Evolutionary conservation across 164 flowering plant species (phyloP), one percentile per base, ranked within the genome.

Genomic region (Stephania cephalantha): DNA sequence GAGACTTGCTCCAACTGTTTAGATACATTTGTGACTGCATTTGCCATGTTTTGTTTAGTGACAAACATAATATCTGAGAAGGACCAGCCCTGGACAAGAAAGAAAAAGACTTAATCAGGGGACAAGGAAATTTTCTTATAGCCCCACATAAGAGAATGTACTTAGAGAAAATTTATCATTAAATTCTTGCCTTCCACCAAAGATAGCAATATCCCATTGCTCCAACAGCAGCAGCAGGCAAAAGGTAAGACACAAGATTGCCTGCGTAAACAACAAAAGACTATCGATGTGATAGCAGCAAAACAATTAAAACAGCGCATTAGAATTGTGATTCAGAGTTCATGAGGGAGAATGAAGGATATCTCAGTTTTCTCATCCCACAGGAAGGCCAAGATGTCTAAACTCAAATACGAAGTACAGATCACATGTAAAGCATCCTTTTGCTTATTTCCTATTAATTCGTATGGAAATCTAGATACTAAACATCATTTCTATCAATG

Each of bases 131-230:
- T 50, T 20, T 17, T 22, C 10, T 46, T 15, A 68, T 68, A 25
- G 13, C 31, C 45, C 52, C 45, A 66, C 12, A 73, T 7, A 29
- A 12, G 67, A 66, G 61, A 31, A 69, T 20, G 53, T 25, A 48
- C 50, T 42, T 20, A 10, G 35, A 6, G 30, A 4, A 71, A 55
- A 63, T 70, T 55, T 48, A 5, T 20, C 61, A 12, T 67, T 73
- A 73, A 73, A 79, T 71, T 53, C 83, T 84, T 81, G 82, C 94
- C 95, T 93, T 93, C 97, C 95, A 93, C 95, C 94, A 86, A 94
- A 91, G 91, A 81, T 93, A 93, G 79, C 97, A 90, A 75, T 93
- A 93, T 78, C 97, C 97, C 91, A 91, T 86, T 29, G 91, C 97
- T 78, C 97, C 97, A 81, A 91, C 52, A 48, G 95, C 94, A 80